Percentiles rank a stretch among this genome's conserved stretches.
phyloP scores from a whole-genome alignment of 768 basidiomycete species.

The Phaeotremella skinneri region DNA sequence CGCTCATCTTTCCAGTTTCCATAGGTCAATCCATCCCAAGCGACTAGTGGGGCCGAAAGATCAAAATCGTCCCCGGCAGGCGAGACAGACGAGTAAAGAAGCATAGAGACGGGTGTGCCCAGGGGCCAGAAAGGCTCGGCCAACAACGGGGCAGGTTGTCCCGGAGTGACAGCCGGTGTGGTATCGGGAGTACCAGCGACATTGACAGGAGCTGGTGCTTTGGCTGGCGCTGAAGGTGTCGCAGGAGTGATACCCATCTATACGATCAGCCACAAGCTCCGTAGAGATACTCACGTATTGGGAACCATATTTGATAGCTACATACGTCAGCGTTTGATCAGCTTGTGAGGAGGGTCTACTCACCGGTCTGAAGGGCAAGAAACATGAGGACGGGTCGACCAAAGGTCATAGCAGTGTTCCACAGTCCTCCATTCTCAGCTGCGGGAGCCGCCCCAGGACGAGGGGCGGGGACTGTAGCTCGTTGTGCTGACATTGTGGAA shows the following conservation, averaged over 20 bases:
- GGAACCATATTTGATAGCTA: slow-evolving; percentile 43
- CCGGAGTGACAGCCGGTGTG: neutral
- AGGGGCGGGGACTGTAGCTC: slow-evolving; percentile 11
- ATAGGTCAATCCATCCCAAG: slow-evolving; percentile 47
- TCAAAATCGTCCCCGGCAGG: slow-evolving; percentile 19
- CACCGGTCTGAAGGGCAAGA: slow-evolving; percentile 37
- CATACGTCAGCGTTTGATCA: neutral
- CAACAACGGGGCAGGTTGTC: neutral
- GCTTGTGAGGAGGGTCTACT: slow-evolving; percentile 5
- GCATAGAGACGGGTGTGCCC: slow-evolving; percentile 46
- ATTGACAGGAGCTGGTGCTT: slow-evolving; percentile 10
- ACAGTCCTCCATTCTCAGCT: slow-evolving; percentile 10
- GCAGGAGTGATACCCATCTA: slow-evolving; percentile 6
- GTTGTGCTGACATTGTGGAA: slow-evolving; percentile 12
- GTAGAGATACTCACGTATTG: slow-evolving; percentile 28
- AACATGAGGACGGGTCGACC: slow-evolving; percentile 32
- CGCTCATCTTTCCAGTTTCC: slow-evolving; percentile 47
- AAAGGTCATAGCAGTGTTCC: slow-evolving; percentile 14
- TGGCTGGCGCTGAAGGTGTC: slow-evolving; percentile 13
- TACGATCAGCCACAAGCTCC: neutral
- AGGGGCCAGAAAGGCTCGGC: slow-evolving; percentile 41
- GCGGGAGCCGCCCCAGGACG: slow-evolving; percentile 8
- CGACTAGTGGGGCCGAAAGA: slow-evolving; percentile 29
- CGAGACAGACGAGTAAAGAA: slow-evolving; percentile 42
- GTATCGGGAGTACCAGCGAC: neutral